Percentiles rank a stretch among this genome's conserved stretches.
phyloP scores from a whole-genome alignment of 2,329 filamentous ascomycete genomes.

The Epichloe baconii region DNA sequence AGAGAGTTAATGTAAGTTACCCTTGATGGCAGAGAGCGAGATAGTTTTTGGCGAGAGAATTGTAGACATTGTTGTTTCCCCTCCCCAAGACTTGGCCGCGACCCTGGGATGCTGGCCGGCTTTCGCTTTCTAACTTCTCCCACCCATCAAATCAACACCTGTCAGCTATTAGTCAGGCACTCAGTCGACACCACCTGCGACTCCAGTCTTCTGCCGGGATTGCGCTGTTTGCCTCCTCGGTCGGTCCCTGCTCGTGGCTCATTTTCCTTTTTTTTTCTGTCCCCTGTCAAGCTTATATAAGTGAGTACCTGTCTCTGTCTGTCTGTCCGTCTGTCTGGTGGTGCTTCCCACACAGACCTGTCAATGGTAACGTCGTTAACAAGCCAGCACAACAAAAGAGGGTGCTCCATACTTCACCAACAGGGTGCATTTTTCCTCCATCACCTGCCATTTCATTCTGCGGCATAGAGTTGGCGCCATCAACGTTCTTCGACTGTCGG shows the following conservation, averaged over 20 bases:
- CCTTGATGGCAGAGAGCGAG: too few relatives aligned
- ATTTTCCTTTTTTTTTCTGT: neutral
- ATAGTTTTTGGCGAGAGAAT: too few relatives aligned
- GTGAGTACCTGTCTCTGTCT: too few relatives aligned
- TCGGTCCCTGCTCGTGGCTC: neutral
- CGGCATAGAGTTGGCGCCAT: neutral
- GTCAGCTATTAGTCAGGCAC: too few relatives aligned
- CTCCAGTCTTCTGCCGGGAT: neutral
- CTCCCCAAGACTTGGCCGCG: neutral
- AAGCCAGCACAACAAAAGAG: neutral
- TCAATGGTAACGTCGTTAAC: neutral
- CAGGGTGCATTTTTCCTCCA: neutral
- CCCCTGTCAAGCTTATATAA: too few relatives aligned
- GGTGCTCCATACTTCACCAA: neutral
- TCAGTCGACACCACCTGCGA: neutral
- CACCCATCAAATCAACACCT: too few relatives aligned
- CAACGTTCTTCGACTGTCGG: neutral
- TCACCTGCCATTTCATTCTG: neutral
- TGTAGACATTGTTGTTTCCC: neutral
- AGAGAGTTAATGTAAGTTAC: too few relatives aligned
- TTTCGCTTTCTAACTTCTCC: neutral
- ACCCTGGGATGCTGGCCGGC: neutral
- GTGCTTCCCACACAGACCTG: neutral
- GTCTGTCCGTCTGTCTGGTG: neutral
- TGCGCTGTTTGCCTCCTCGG: neutral